A percentile compares a stretch with the other conserved stretches of the same genome.
phyloP scores from a whole-genome alignment of 805 yeast species.

The Pichia pseudocactophila region DNA sequence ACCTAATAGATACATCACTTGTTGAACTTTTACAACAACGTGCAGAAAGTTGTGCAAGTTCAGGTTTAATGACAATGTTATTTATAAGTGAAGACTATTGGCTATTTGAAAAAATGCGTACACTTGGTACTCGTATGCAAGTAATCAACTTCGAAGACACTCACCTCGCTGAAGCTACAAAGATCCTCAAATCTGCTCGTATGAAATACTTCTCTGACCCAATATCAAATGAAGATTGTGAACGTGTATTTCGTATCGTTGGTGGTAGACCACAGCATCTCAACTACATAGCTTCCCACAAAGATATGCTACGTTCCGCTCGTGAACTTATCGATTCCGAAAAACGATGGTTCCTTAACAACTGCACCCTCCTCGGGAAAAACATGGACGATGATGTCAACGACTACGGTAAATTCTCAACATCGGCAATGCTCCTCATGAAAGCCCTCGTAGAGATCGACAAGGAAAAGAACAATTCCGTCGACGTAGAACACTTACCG shows the following conservation, averaged over 20 bases:
- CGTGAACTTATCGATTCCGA: slow-evolving; percentile 69
- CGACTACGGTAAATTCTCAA: slow-evolving; percentile 71
- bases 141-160: slow-evolving; percentile 63
- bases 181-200: slow-evolving; percentile 46
- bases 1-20: slow-evolving; percentile 62
- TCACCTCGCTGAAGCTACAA: slow-evolving; percentile 42
- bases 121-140: slow-evolving; percentile 65
- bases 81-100: slow-evolving; percentile 82
- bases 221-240: slow-evolving; percentile 27
- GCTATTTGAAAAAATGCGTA: slow-evolving; percentile 70
- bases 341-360: slow-evolving; percentile 78
- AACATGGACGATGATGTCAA: slow-evolving; percentile 86
- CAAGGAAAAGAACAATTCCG: slow-evolving; percentile 17
- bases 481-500: slow-evolving; percentile 36
- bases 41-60: slow-evolving; percentile 69
- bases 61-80: slow-evolving; percentile 56
- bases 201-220: slow-evolving; percentile 31
- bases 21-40: slow-evolving; percentile 75
- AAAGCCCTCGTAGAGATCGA: slow-evolving; percentile 66
- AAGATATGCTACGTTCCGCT: slow-evolving; percentile 49
- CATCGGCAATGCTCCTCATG: slow-evolving; percentile 67
- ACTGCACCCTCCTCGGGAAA: slow-evolving; percentile 68
- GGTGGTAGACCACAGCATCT: slow-evolving; percentile 85
- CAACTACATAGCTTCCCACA: slow-evolving; percentile 56
- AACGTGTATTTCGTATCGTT: slow-evolving; percentile 51